phyloP scores from a whole-genome alignment of 2,329 filamentous ascomycete genomes.

The Neonectria neomacrospora region DNA sequence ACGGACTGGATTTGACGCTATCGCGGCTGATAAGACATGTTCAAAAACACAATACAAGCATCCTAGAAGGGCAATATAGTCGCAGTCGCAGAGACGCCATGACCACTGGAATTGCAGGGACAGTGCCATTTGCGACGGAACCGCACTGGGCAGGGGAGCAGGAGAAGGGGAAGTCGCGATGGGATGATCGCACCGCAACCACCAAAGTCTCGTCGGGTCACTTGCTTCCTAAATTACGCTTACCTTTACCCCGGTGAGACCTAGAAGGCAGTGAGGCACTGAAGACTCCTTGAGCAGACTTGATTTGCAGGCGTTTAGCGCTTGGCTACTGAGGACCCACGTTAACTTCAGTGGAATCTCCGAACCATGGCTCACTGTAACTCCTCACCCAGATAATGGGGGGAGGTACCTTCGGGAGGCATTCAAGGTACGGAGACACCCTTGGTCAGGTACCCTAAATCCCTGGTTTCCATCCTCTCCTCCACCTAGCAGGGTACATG shows the following conservation, averaged over 20 bases:
- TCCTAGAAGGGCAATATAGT: neutral
- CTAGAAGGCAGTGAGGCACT: neutral
- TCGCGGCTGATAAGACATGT: neutral
- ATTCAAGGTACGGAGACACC: constrained; percentile 1
- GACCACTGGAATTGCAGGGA: neutral
- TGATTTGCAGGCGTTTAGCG: constrained; percentile 12
- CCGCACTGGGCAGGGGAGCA: neutral
- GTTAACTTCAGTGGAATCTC: neutral
- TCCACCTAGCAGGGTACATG: constrained; percentile 1
- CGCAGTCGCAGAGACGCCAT: neutral
- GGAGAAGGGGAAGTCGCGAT: neutral
- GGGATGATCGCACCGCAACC: constrained; percentile 4
- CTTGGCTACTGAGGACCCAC: neutral
- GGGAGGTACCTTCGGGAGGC: neutral
- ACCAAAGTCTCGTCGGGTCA: constrained; percentile 2
- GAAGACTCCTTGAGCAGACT: neutral
- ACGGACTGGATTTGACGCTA: neutral
- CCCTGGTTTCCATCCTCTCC: neutral
- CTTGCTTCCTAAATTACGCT: constrained; percentile 8
- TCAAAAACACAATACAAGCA: too few relatives aligned
- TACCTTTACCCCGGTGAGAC: constrained; percentile 11
- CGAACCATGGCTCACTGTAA: neutral
- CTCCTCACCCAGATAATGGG: neutral
- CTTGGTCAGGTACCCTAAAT: neutral
- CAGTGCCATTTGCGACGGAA: constrained; percentile 16